Evolutionary conservation across 1,284 basidiomycete genomes (phyloP), one percentile per base, ranked within the genome.

Genomic region (Melampsora larici-populina): DNA sequence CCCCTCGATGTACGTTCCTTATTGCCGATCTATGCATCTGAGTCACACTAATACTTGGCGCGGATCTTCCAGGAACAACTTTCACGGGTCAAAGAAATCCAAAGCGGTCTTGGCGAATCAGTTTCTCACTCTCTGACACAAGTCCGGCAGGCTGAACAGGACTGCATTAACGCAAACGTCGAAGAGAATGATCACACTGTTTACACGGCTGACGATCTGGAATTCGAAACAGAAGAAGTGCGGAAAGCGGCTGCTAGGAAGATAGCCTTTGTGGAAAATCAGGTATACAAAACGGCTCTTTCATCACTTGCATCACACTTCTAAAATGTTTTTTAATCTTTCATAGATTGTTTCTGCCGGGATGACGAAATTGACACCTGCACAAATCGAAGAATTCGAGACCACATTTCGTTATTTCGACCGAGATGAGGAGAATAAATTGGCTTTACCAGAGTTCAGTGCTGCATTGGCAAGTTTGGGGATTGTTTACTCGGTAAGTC

Each of bases 331-430:
- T 8, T 48, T 51, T 26, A 49, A 18, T 17, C 24, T 60, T 76
- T 33, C n/a, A 18, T 79, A 93, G 91, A 93, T 97, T 82, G 92
- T 97, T 0, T 95, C 95, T 7, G 87, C 92, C 65, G 92, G 93
- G 79, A 90, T 92, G 88, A 92, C 92, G 33, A 94, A 94, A 82
- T 85, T 98, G 79, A 97, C 95, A 0, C 94, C 97, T 0, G 94
- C 94, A 2, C 94, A 97, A 83, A 87, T 98, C 31, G 95, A 98
- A 84, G 95, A 98, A 83, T 98, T 98, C 81, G 95, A 98, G 84
- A 90, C 91, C 82, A 97, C 95, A 0, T 99, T 98, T 89, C 89
- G 96, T 78, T 95, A 97, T 85, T 99, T 99, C 83, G 95, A 97
- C 84, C 90, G 90, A 80, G 94, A 97, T 81, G 91, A 92, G 81